Base-by-base conservation (phyloP, 2,329 filamentous ascomycete species). In the Dendrostoma leiphaemia region DNA sequence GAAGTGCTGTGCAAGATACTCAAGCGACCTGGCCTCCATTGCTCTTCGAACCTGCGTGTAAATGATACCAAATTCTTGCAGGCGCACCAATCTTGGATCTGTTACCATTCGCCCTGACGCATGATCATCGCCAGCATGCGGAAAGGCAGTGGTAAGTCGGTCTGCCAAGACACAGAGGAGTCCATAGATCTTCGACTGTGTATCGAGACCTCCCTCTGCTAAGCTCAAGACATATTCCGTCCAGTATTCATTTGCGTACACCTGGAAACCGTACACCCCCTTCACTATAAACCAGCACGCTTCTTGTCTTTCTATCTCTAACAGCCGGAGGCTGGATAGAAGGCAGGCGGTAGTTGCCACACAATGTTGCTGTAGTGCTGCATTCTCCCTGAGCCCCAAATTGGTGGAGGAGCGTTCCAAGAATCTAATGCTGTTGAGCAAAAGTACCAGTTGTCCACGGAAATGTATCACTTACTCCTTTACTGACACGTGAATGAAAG, bases 201-300 rank as follows among this genome's bases (percentile, higher is more conserved):
- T 6, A 19, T 54, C 21, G 17, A 56, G 23, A 5, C 54, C 48
- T 9, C 2, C 3, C 2, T 17, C 7, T 15, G 40, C 51, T 17
- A 44, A 2, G 8, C 44, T 34, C 8, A 69, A 52, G 2, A 70
- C 21, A 56, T 64, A 63, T 3, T 70, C 66, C 1, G 57, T 46
- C 68, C 67, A 70, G 47, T 62, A 61, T 21, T 69, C 62, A 1
- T 59, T 62, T 2, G 68, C 62, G 49, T 69, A 69, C 3, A 67
- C 34, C 31, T 67, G 65, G 1, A 70, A 60, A 1, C 62, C 65
- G 50, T 69, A 63, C 0, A 69, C 3, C 1, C 68, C 68, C 26
- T 59, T 63, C 1, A 67, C 35, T 1, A 68, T 54, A 6, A 60
- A 50, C 1, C 61, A 38, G 23, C 41, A 51, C 53, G 17, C 13